Evolutionary conservation across 2,329 filamentous ascomycete species (phyloP).

Genomic region (Fusarium sp.): DNA sequence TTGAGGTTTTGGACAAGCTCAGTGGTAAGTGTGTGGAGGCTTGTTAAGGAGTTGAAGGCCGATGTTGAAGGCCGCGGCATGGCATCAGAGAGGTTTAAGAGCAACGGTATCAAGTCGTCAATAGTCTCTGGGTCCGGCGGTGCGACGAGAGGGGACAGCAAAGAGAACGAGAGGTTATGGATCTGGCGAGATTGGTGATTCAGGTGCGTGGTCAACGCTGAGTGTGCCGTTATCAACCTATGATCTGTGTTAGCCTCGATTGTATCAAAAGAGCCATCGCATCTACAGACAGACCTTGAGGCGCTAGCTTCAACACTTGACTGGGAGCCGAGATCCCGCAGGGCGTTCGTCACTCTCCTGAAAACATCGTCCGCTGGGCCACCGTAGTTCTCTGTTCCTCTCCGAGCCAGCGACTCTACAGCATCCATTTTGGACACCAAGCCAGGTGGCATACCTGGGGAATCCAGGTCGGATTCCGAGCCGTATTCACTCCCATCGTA

Average conservation of each 20-base stretch:
- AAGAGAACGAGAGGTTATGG: constrained; percentile 75
- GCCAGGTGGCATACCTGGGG: constrained; percentile 72
- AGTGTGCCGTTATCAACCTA: constrained; percentile 79
- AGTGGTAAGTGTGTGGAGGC: constrained; percentile 74
- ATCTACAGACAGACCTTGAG: constrained; percentile 64
- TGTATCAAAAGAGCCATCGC: not conserved
- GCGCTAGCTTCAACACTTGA: constrained; percentile 76
- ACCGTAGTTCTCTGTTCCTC: constrained; percentile 72
- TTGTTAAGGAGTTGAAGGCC: constrained; percentile 72
- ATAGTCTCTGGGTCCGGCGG: constrained; percentile 71
- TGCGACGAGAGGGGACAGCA: constrained; percentile 74
- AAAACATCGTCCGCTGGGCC: constrained; percentile 73
- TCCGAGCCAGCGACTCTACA: constrained; percentile 74
- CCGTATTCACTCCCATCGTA: constrained; percentile 82
- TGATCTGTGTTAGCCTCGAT: constrained; percentile 22
- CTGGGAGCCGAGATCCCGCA: constrained; percentile 78
- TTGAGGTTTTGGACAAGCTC: constrained; percentile 84
- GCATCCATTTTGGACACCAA: constrained; percentile 76
- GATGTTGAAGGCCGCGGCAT: constrained; percentile 72
- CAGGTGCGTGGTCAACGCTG: constrained; percentile 78
- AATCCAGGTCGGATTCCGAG: constrained; percentile 75
- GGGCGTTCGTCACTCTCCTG: constrained; percentile 71
- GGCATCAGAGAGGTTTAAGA: constrained; percentile 70
- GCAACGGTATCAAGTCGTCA: constrained; percentile 74
- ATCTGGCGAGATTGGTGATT: constrained; percentile 79